Conservation (phyloP, 2,329 filamentous ascomycete genomes). For the Xylariales sp. region DNA sequence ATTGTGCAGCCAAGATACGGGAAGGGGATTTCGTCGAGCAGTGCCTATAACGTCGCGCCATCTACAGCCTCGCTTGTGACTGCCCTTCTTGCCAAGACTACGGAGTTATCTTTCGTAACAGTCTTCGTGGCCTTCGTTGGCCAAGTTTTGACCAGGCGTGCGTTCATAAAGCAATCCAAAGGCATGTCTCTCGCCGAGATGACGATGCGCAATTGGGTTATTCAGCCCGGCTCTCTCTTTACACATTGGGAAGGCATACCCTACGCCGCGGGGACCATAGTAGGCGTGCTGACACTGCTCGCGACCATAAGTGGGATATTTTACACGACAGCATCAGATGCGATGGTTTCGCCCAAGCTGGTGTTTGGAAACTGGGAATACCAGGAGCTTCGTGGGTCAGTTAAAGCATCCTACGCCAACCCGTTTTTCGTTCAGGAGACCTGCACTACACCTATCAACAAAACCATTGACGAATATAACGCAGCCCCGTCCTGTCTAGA, state of each 20-base stretch:
- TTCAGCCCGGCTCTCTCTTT: constrained; percentile 66
- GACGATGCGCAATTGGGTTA: constrained; percentile 72
- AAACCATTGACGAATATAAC: constrained; percentile 31
- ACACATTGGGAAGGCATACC: constrained; percentile 63
- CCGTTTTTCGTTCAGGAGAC: constrained; percentile 44
- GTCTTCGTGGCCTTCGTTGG: constrained; percentile 72
- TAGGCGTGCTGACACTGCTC: constrained; percentile 60
- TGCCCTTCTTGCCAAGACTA: constrained; percentile 68
- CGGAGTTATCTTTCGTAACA: constrained; percentile 74
- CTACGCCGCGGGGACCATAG: constrained; percentile 57
- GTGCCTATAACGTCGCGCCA: constrained; percentile 45
- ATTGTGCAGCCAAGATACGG: constrained; percentile 60
- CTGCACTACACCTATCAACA: constrained; percentile 59
- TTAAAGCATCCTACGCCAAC: constrained; percentile 62
- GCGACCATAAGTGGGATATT: constrained; percentile 64
- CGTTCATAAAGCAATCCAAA: constrained; percentile 52
- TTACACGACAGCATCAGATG: constrained; percentile 73
- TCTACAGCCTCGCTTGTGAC: constrained; percentile 63
- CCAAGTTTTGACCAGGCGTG: constrained; percentile 67
- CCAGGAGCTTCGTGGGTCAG: constrained; percentile 47
- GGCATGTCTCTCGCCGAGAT: constrained; percentile 74
- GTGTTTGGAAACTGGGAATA: constrained; percentile 50
- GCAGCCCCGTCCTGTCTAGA: constrained; percentile 57
- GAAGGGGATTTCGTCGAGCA: constrained; percentile 46
- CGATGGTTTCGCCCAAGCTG: constrained; percentile 69